Base-by-base conservation (phyloP, 2,329 filamentous ascomycete species). In the Hansfordia pulvinata region DNA sequence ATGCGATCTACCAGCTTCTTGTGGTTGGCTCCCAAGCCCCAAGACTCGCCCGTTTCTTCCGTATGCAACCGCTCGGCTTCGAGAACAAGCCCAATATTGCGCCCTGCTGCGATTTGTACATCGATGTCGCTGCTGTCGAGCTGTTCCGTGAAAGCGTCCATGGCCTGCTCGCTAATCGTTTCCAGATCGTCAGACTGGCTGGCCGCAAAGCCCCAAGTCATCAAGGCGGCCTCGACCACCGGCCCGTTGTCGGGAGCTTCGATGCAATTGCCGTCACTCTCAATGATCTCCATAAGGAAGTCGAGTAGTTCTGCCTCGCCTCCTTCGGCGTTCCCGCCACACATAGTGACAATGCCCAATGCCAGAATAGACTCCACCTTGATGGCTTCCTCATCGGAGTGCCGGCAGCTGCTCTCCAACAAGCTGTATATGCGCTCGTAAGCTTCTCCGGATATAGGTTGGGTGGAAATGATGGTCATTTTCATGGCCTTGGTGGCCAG, bases 101-200 rank as follows among this genome's bases (percentile, higher is more conserved):
- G 70, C 4, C 78, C 83, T 0, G 83, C 78, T 4, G 77, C 72
- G 23, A 83, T 72, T 42, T 90, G 82, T 1, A 93, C 80, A 7
- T 67, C 59, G 1, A 73, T 58, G 31, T 84, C 75, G 17, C 63
- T 63, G 46, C 79, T 84, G 32, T 86, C 75, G 11, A 93, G 75
- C 50, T 93, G 85, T 25, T 93, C 84, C 21, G 82, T 74, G 39
- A 93, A 84, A 2, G 77, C 75, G 28, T 90, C 79, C 40, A 90
- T 68, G 10, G 81, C 77, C 16, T 70, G 56, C 35, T 83, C 75
- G 17, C 77, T 82, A 33, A 74, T 64, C 10, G 69, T 65, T 38
- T 81, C 72, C 22, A 85, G 61, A 40, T 88, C 80, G 4, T 85
- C 76, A 6, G 88, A 57, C 33, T 80, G 70, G 4, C 79, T 85